Evolutionary conservation across 2,329 filamentous ascomycete species (phyloP).

Genomic region (Hymenoscyphus occultus): DNA sequence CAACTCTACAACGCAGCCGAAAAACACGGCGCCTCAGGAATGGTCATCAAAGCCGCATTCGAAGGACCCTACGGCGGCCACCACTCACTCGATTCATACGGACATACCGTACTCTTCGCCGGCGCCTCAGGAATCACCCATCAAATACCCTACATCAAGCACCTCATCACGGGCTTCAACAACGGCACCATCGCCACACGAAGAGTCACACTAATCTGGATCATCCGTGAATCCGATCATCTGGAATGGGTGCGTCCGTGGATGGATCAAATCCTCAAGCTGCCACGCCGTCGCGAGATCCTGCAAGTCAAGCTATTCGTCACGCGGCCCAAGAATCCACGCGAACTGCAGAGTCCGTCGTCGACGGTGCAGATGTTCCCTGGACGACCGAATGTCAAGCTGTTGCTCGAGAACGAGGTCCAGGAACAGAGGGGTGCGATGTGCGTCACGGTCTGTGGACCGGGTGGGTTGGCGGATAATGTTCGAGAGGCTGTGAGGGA

Average conservation of each 20-base stretch:
- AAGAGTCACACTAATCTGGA: slow-evolving; percentile 82
- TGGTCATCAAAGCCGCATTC: slow-evolving; percentile 56
- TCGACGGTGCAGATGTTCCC: slow-evolving; percentile 88
- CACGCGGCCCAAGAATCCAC: slow-evolving; percentile 77
- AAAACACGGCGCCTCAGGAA: slow-evolving; percentile 26
- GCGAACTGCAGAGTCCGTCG: slow-evolving; percentile 71
- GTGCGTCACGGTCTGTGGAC: slow-evolving; percentile 78
- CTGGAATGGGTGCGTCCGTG: slow-evolving; percentile 92
- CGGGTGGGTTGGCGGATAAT: slow-evolving; percentile 72
- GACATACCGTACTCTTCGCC: slow-evolving; percentile 85
- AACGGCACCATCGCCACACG: slow-evolving; percentile 74
- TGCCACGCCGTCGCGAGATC: slow-evolving; percentile 78
- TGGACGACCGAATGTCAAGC: slow-evolving; percentile 78
- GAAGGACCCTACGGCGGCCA: slow-evolving; percentile 88
- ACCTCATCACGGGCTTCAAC: slow-evolving; percentile 68
- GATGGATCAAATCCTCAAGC: slow-evolving; percentile 70
- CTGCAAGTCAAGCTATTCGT: slow-evolving; percentile 87
- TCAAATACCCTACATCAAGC: slow-evolving; percentile 82
- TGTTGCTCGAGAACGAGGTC: slow-evolving; percentile 78
- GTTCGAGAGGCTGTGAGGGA: slow-evolving; percentile 66
- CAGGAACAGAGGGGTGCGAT: slow-evolving; percentile 82
- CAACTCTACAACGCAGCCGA: slow-evolving; percentile 71
- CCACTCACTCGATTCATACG: slow-evolving; percentile 86
- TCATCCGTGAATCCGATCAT: slow-evolving; percentile 83
- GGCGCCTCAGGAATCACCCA: slow-evolving; percentile 95